A percentile compares a stretch with the other conserved stretches of the same genome.
Conservation (phyloP, 805 yeast species). For the Schwanniomyces vanrijiae region DNA sequence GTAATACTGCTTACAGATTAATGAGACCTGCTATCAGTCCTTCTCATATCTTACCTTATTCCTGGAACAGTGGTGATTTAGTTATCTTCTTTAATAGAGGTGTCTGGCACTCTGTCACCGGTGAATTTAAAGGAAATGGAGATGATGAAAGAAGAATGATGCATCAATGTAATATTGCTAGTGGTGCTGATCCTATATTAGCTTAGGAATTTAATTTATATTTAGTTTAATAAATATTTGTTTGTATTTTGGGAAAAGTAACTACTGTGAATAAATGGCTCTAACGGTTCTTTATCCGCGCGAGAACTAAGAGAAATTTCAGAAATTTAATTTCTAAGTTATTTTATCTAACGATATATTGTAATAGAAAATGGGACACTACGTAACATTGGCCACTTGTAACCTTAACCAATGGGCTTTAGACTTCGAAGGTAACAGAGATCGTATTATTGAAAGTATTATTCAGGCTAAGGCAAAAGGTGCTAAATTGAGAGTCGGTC, state of each 20-base stretch:
- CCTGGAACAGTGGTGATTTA: conserved; percentile 81
- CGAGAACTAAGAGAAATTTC: neutral
- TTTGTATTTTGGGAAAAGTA: neutral
- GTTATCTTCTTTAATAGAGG: conserved; percentile 88
- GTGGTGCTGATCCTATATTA: conserved; percentile 63
- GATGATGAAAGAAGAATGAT: conserved; percentile 77
- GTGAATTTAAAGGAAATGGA: conserved; percentile 65
- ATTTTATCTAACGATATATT: too few species aligned
- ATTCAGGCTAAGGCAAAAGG: conserved; percentile 69
- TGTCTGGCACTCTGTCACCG: conserved; percentile 90
- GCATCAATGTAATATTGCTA: conserved; percentile 94
- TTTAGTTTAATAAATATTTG: neutral
- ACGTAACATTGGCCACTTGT: conserved; percentile 89
- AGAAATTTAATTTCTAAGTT: neutral
- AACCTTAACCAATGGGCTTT: conserved; percentile 98
- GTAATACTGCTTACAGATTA: conserved; percentile 65
- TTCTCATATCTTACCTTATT: conserved; percentile 70
- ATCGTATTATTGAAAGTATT: conserved; percentile 83
- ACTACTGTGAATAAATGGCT: neutral
- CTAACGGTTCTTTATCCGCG: neutral
- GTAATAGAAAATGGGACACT: conserved; percentile 64
- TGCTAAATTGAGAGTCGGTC: conserved; percentile 90
- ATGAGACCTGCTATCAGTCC: conserved; percentile 89
- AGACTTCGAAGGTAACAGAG: conserved; percentile 96
- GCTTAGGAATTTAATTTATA: conserved; percentile 3